A percentile compares a stretch with the other conserved stretches of the same genome.
These are phyloP conservation scores for Cyberlindnera maritima DNA, from an alignment of 805 yeast species.

Conservation along the genomic window DNA sequence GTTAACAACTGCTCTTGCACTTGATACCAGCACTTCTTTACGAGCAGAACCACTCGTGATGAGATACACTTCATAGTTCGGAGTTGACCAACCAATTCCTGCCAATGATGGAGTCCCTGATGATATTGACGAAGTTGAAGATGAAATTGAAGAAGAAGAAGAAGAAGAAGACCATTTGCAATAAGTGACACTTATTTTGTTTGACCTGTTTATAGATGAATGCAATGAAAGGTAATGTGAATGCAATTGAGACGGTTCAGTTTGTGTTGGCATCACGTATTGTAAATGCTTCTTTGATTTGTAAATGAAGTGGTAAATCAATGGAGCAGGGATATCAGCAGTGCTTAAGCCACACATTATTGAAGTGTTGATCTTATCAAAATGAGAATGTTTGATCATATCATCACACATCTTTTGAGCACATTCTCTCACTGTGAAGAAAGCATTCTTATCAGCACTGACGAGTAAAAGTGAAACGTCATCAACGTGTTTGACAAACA, in stretches of 20 bases:
- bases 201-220: constrained; percentile 28
- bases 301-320: constrained; percentile 75
- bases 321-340: constrained; percentile 52
- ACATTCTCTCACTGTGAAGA: constrained; percentile 67
- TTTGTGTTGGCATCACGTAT: constrained; percentile 40
- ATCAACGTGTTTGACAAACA: constrained; percentile 65
- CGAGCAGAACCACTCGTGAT: constrained; percentile 57
- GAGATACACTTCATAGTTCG: constrained; percentile 59
- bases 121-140: too few species aligned
- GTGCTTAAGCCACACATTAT: constrained; percentile 39
- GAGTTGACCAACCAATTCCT: constrained; percentile 55
- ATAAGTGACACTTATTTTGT: constrained; percentile 44
- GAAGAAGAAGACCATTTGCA: constrained; percentile 35
- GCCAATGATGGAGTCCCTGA: constrained; percentile 25
- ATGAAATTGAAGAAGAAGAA: too few species aligned
- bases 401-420: constrained; percentile 49
- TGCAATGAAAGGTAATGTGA: constrained; percentile 24
- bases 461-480: constrained; percentile 44
- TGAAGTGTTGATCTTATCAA: constrained; percentile 37
- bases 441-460: constrained; percentile 65
- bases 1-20: constrained; percentile 60
- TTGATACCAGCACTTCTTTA: constrained; percentile 53
- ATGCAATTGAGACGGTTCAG: constrained; percentile 19
- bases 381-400: constrained; percentile 35
- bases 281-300: constrained; percentile 71